Evolutionary conservation across 176 grass and related monocot species (phyloP), one percentile per base, ranked within the genome.

Genomic region (Pontederia paniculata): DNA sequence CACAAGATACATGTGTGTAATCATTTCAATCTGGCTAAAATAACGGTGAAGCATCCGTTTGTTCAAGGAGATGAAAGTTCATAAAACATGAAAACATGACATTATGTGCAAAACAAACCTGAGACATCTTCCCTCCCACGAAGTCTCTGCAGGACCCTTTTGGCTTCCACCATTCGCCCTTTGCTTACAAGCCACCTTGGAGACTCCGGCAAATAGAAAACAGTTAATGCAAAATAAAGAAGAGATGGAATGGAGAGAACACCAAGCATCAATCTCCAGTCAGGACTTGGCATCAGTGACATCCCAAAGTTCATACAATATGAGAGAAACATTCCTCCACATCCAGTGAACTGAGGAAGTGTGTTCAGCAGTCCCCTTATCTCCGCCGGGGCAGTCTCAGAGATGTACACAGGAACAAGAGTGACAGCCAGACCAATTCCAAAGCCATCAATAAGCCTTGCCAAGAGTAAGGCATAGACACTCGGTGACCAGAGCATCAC

Each of bases 151-250:
- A 95, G 44, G 41, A 95, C 78, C 47, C 65, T 61, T 69, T 95
- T 95, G 19, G 89, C 89, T 43, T 95, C 89, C 41, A 58, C 60
- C 89, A 95, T 95, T 45, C 73, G 73, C 14, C 89, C 89, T 71
- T 95, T 95, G 65, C 84, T 89, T 3, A 89, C 89, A 23, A 95
- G 84, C 89, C 89, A 95, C 54, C 89, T 82, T 60, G 89, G 89
- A 6, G 89, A 95, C 71, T 95, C 89, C 6, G 89, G 89, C 66
- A 95, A 58, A 55, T 59, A 95, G 45, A 95, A 95, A 20, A 89
- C 23, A 2, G 84, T 85, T 43, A 95, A 46, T 44, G 66, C 57
- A 17, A 95, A 89, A 74, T 82, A 95, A 15, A 85, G 73, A 14
- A 95, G 43, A 8, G 89, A 95, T 63, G 84, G 89, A 20, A 95